Evolutionary conservation across 2,329 filamentous ascomycete species (phyloP).

Genomic region (Botrytis paeoniae): DNA sequence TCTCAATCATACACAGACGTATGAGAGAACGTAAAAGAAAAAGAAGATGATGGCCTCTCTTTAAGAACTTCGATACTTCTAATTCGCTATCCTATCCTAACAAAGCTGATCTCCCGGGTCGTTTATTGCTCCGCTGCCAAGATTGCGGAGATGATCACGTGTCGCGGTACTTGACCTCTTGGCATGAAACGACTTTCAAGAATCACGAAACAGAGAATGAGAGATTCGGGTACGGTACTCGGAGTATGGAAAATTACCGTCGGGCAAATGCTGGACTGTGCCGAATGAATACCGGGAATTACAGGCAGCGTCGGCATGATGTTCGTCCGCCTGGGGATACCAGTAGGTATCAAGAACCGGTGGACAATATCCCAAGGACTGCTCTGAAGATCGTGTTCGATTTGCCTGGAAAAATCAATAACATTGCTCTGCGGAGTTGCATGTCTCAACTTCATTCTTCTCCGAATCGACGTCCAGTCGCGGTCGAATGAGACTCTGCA

Average conservation of each 20-base stretch:
- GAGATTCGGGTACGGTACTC: background rate
- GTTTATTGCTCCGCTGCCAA: background rate
- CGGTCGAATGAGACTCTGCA: background rate
- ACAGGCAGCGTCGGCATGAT: background rate
- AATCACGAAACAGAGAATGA: background rate
- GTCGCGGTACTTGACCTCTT: background rate
- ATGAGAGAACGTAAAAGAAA: background rate
- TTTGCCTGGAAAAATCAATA: background rate
- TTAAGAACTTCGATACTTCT: background rate
- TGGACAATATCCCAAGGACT: background rate
- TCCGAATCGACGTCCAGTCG: background rate
- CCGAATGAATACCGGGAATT: too few relatives aligned
- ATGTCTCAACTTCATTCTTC: background rate
- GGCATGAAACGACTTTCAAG: background rate
- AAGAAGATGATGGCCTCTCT: background rate
- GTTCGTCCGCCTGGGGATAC: background rate
- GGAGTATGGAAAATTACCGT: background rate
- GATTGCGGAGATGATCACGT: background rate
- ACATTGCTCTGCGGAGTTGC: fast-evolving
- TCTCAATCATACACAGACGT: background rate
- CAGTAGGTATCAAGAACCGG: background rate
- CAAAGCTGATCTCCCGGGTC: background rate
- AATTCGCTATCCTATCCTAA: background rate
- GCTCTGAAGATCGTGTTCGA: background rate
- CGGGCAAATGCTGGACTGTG: too few relatives aligned